Conservation (phyloP, 352 stramenopile genomes). For the Globisporangium parvum region DNA sequence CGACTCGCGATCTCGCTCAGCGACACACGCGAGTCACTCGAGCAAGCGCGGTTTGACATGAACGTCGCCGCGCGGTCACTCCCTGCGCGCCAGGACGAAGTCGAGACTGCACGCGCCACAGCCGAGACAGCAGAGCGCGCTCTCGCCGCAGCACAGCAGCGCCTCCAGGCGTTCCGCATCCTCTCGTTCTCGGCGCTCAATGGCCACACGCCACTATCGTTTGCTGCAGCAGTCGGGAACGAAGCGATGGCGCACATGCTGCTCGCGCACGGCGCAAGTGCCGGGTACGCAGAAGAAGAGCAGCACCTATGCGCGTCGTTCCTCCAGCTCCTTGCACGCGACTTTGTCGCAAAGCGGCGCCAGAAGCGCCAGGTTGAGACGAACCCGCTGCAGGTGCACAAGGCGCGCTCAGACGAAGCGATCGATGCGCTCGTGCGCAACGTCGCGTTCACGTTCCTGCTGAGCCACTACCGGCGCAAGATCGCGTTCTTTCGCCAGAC, state of each 20-base stretch:
- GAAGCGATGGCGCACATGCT: constrained; percentile 72
- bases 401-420: constrained; percentile 33
- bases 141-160: constrained; percentile 35
- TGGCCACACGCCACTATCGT: constrained; percentile 65
- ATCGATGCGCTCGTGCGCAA: constrained; percentile 48
- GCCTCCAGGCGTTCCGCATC: constrained; percentile 39
- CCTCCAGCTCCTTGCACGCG: constrained; percentile 53
- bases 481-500: constrained; percentile 44
- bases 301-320: constrained; percentile 49
- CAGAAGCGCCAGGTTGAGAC: constrained; percentile 11
- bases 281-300: constrained; percentile 39
- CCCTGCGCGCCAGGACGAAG: constrained; percentile 56
- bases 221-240: constrained; percentile 61
- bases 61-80: constrained; percentile 59
- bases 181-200: constrained; percentile 52
- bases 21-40: constrained; percentile 26
- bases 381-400: constrained; percentile 1
- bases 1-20: constrained; percentile 36
- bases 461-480: constrained; percentile 44
- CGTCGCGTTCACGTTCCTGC: constrained; percentile 54
- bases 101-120: constrained; percentile 26
- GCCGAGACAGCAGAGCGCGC: constrained; percentile 29
- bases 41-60: constrained; percentile 45
- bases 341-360: constrained; percentile 31
- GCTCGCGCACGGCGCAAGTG: constrained; percentile 45